A percentile compares a stretch with the other conserved stretches of the same genome.
Conservation (phyloP, 345 rosid genomes). For the Populus euphratica region DNA sequence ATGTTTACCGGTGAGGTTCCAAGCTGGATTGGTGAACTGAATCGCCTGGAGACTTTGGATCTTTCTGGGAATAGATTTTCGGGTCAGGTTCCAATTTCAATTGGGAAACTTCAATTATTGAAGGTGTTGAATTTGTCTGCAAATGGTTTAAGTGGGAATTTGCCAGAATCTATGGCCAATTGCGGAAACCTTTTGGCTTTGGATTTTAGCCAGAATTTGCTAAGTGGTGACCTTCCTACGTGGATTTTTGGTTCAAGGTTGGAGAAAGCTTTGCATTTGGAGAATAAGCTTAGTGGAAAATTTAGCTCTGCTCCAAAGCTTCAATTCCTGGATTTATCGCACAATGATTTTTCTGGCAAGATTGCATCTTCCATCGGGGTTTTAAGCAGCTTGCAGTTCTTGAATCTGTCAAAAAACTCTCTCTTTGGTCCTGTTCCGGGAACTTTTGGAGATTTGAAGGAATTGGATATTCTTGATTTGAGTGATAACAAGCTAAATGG, state of each 20-base stretch:
- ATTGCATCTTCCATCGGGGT: slow-evolving; percentile 43
- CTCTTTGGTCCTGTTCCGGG: slow-evolving; percentile 53
- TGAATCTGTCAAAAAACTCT: slow-evolving; percentile 65
- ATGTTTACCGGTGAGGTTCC: slow-evolving; percentile 58
- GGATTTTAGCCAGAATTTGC: slow-evolving; percentile 67
- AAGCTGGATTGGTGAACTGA: slow-evolving; percentile 71
- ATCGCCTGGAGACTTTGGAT: slow-evolving; percentile 68
- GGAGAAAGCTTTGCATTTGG: slow-evolving; percentile 35
- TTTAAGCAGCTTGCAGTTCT: slow-evolving; percentile 45
- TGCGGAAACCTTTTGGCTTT: slow-evolving; percentile 53
- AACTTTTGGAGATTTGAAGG: slow-evolving; percentile 55
- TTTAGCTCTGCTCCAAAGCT: slow-evolving; percentile 36
- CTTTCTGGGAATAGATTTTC: slow-evolving; percentile 70
- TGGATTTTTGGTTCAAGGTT: slow-evolving; percentile 47
- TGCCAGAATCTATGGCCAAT: slow-evolving; percentile 57
- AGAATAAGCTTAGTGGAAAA: slow-evolving; percentile 29
- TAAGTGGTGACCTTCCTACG: slow-evolving; percentile 57
- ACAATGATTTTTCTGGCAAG: slow-evolving; percentile 64
- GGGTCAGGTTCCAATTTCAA: slow-evolving; percentile 47
- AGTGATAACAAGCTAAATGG: slow-evolving; percentile 67
- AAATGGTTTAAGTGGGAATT: slow-evolving; percentile 55
- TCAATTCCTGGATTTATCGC: slow-evolving; percentile 73
- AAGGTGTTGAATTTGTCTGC: slow-evolving; percentile 65
- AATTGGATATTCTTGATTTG: slow-evolving; percentile 61
- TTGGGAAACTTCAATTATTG: slow-evolving; percentile 59